Evolutionary conservation across 345 rosid species (phyloP).

Genomic region (Citrus glauca): DNA sequence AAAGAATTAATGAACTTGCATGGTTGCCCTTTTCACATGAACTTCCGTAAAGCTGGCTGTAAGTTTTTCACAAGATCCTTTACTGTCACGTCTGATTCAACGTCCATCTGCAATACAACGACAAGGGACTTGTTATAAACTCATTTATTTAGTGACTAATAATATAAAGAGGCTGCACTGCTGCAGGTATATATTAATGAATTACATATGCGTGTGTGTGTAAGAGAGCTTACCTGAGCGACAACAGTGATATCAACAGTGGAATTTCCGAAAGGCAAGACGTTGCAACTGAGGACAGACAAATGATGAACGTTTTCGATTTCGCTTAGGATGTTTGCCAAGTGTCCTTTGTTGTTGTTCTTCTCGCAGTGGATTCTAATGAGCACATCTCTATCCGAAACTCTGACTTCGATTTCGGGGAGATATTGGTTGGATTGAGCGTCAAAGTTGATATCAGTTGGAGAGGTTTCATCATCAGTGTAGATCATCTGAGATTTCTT

Average conservation of each 20-base stretch:
- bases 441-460: slow-evolving; percentile 29
- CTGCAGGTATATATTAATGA: no score
- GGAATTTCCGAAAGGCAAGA: slow-evolving; percentile 58
- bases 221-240: slow-evolving; percentile 44
- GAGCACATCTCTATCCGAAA: slow-evolving; percentile 49
- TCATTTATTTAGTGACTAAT: no score
- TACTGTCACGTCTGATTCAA: slow-evolving; percentile 30
- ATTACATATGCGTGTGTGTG: no score
- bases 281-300: slow-evolving; percentile 33
- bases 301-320: slow-evolving; percentile 47
- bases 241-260: slow-evolving; percentile 58
- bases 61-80: slow-evolving; percentile 55
- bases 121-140: no score
- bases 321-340: slow-evolving; percentile 36
- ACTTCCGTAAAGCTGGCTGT: slow-evolving; percentile 35
- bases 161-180: no score
- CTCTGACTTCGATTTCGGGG: slow-evolving; percentile 70
- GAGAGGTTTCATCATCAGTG: slow-evolving; percentile 37
- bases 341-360: slow-evolving; percentile 36
- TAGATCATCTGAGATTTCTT: slow-evolving; percentile 49
- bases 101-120: slow-evolving; percentile 53
- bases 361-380: slow-evolving; percentile 67
- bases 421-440: slow-evolving; percentile 20
- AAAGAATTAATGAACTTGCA: not conserved
- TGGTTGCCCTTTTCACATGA: slow-evolving; percentile 13